Evolutionary conservation across 2,329 filamentous ascomycete genomes (phyloP).

Genomic region (Penicillium sp.): DNA sequence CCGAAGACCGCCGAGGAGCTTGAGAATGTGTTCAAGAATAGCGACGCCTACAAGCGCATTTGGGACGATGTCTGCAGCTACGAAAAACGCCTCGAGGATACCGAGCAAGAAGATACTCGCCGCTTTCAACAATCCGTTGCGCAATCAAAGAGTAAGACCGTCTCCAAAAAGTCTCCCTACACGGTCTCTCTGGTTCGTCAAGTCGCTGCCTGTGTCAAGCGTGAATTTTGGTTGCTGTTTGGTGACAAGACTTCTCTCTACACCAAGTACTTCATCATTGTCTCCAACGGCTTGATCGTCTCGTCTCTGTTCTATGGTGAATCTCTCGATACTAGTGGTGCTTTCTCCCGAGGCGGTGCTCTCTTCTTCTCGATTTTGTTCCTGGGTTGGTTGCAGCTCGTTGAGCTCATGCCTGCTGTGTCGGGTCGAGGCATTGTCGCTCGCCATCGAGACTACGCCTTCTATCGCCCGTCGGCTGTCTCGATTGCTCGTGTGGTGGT

Average conservation of each 20-base stretch:
- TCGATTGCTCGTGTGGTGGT: conserved; percentile 56
- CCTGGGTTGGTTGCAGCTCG: conserved; percentile 65
- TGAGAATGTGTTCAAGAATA: conserved; percentile 60
- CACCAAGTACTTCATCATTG: conserved; percentile 73
- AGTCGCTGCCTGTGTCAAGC: conserved; percentile 54
- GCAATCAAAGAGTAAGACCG: conserved; percentile 59
- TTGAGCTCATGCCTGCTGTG: conserved; percentile 72
- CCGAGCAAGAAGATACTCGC: conserved; percentile 55
- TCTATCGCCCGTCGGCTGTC: conserved; percentile 64
- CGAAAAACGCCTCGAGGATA: conserved; percentile 52
- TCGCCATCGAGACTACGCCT: conserved; percentile 62
- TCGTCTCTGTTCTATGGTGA: conserved; percentile 72
- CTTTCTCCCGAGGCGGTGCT: conserved; percentile 58
- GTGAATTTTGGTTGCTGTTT: conserved; percentile 72
- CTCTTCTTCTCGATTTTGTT: conserved; percentile 64
- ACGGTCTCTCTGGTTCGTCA: conserved; percentile 69
- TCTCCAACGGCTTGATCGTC: conserved; percentile 68
- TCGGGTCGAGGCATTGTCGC: conserved; percentile 63
- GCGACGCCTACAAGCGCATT: conserved; percentile 55
- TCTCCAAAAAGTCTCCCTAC: conserved; percentile 65
- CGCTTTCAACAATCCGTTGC: conserved; percentile 61
- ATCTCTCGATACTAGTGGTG: conserved; percentile 53
- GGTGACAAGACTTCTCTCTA: conserved; percentile 69
- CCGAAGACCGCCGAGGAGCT: conserved; percentile 66
- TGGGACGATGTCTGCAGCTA: conserved; percentile 58